Percentiles rank a stretch among this genome's conserved stretches.
These are phyloP conservation scores for Pythium dissimile DNA, from an alignment of 352 stramenopile genomes.

Conservation along the genomic window DNA sequence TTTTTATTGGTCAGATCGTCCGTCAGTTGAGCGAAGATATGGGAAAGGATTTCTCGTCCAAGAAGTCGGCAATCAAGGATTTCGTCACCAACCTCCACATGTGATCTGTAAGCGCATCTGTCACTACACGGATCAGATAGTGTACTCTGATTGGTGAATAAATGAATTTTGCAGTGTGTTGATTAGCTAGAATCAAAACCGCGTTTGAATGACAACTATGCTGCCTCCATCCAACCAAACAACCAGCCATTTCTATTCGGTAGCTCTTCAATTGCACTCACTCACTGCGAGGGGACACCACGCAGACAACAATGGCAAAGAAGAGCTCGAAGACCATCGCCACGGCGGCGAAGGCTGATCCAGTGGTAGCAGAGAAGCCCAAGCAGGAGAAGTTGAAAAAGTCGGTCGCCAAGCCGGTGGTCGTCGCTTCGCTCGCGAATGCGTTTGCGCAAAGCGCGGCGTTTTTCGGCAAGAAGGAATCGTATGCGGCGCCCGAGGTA, in stretches of 20 bases:
- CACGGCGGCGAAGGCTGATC: background rate
- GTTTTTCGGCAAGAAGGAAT: slow-evolving; percentile 63
- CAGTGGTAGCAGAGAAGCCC: slow-evolving; percentile 17
- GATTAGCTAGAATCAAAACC: slow-evolving; percentile 12
- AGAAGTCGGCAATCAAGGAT: slow-evolving; percentile 82
- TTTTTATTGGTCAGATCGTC: slow-evolving; percentile 46
- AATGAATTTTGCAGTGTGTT: slow-evolving; percentile 12
- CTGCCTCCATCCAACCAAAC: slow-evolving; percentile 8
- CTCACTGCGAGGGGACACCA: slow-evolving; percentile 51
- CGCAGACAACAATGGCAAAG: slow-evolving; percentile 4
- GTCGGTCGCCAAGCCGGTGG: background rate
- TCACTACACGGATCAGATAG: slow-evolving; percentile 2
- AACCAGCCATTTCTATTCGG: slow-evolving; percentile 18
- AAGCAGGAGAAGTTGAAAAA: slow-evolving; percentile 1
- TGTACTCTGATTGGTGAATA: slow-evolving; percentile 19
- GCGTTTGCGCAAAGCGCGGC: slow-evolving; percentile 59
- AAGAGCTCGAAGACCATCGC: slow-evolving; percentile 36
- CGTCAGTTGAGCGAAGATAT: slow-evolving; percentile 62
- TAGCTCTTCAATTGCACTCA: slow-evolving; percentile 1
- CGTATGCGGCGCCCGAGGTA: slow-evolving; percentile 31
- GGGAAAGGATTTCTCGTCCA: slow-evolving; percentile 56
- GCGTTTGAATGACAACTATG: slow-evolving; percentile 4
- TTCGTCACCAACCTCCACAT: slow-evolving; percentile 53
- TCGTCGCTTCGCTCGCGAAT: slow-evolving; percentile 27
- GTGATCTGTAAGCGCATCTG: background rate